A percentile compares a stretch with the other conserved stretches of the same genome.
Conservation (phyloP, 2,329 filamentous ascomycete species). For the Parastagonospora avenae region DNA sequence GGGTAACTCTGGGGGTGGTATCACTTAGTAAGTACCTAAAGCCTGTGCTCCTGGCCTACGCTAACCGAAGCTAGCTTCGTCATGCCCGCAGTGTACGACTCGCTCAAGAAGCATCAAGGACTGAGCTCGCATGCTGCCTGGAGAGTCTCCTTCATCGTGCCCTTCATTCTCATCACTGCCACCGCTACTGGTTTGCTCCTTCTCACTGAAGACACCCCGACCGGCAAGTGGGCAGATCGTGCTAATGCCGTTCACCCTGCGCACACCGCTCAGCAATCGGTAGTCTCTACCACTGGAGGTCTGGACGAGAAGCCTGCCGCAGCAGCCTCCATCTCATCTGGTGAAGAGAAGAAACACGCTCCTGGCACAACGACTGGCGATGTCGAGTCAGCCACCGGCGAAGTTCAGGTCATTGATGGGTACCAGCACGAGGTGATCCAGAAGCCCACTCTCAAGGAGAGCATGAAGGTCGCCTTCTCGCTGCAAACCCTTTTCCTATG, state of each 20-base stretch:
- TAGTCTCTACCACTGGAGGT: slow-evolving; percentile 58
- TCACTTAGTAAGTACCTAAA: slow-evolving; percentile 67
- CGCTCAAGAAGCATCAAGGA: slow-evolving; percentile 64
- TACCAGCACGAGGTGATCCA: slow-evolving; percentile 65
- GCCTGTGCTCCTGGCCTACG: neutral
- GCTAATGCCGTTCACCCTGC: slow-evolving; percentile 62
- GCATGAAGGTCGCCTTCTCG: slow-evolving; percentile 66
- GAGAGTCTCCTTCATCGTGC: slow-evolving; percentile 84
- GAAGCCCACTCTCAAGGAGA: slow-evolving; percentile 66
- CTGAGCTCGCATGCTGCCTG: slow-evolving; percentile 73
- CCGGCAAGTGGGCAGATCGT: slow-evolving; percentile 79
- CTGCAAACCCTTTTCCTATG: slow-evolving; percentile 60
- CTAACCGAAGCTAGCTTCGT: slow-evolving; percentile 62
- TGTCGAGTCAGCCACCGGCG: slow-evolving; percentile 56
- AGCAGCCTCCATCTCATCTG: slow-evolving; percentile 43
- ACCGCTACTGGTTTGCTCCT: slow-evolving; percentile 72
- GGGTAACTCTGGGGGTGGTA: slow-evolving; percentile 86
- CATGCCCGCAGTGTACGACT: slow-evolving; percentile 89
- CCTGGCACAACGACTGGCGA: slow-evolving; percentile 23
- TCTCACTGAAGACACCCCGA: slow-evolving; percentile 80
- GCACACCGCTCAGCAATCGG: slow-evolving; percentile 52
- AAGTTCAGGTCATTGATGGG: slow-evolving; percentile 60
- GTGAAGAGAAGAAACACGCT: slow-evolving; percentile 45
- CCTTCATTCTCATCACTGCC: slow-evolving; percentile 73
- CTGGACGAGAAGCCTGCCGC: slow-evolving; percentile 51